Conservation (phyloP, 169 alveolate genomes). For the Prorocentrum cordatum region DNA sequence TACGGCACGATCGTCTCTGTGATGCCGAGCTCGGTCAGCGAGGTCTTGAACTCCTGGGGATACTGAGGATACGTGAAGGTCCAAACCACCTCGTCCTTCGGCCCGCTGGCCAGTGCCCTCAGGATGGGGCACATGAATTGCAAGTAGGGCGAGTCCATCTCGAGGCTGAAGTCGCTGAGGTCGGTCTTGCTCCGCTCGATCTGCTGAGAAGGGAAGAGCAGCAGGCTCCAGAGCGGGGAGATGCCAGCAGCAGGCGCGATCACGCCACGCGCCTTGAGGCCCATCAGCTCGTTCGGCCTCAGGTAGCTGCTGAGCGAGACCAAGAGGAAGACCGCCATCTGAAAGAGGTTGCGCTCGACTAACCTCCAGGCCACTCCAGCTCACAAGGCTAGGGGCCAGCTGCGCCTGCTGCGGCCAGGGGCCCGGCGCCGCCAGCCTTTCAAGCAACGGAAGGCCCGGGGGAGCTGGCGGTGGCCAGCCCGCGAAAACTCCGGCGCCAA, state of each 20-base stretch:
- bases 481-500: background rate
- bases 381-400: background rate
- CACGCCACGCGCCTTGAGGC: background rate
- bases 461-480: background rate
- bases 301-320: background rate
- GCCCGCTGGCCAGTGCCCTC: background rate
- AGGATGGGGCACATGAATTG: background rate
- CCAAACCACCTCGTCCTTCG: background rate
- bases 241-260: background rate
- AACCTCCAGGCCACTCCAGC: background rate
- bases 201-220: background rate
- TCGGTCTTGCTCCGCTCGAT: background rate
- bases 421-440: background rate
- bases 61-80: background rate
- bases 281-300: background rate
- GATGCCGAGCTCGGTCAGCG: background rate
- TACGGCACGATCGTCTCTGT: background rate
- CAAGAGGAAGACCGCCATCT: background rate
- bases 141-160: background rate
- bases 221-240: background rate
- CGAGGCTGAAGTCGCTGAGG: background rate
- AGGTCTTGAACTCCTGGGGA: background rate
- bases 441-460: background rate
- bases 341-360: background rate
- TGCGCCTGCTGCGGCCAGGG: background rate